Evolutionary conservation across 2,329 filamentous ascomycete genomes (phyloP).

Genomic region (Apiospora aurea): DNA sequence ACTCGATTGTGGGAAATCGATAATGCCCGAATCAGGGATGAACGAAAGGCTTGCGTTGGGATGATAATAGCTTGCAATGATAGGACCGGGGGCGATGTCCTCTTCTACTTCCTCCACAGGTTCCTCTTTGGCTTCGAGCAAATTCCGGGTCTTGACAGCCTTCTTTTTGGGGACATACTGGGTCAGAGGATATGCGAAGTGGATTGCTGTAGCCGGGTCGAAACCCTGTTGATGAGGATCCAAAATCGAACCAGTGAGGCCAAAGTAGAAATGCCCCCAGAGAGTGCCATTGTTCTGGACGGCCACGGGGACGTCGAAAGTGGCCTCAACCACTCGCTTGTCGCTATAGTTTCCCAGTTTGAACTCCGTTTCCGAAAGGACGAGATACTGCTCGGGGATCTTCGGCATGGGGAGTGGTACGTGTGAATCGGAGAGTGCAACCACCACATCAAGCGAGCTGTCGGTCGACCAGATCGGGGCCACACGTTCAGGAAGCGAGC

Average conservation of each 20-base stretch:
- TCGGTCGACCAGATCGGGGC: conserved; percentile 89
- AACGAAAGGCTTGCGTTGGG: conserved; percentile 92
- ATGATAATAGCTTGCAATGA: conserved; percentile 88
- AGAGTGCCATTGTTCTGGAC: conserved; percentile 94
- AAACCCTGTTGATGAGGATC: conserved; percentile 79
- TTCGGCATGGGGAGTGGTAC: conserved; percentile 72
- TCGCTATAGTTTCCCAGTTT: conserved; percentile 81
- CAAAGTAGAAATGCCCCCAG: conserved; percentile 93
- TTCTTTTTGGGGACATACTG: conserved; percentile 94
- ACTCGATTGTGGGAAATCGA: conserved; percentile 71
- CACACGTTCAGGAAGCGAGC: conserved; percentile 71
- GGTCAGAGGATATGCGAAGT: conserved; percentile 85
- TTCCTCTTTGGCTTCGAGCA: conserved; percentile 68
- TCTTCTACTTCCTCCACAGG: conserved; percentile 58
- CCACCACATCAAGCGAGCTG: conserved; percentile 78
- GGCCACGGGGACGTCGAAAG: conserved; percentile 76
- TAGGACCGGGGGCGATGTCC: conserved; percentile 66
- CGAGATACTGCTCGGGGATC: conserved; percentile 70
- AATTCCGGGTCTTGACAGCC: conserved; percentile 82
- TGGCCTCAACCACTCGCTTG: conserved; percentile 77
- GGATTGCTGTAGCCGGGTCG: conserved; percentile 77
- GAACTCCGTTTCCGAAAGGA: conserved; percentile 83
- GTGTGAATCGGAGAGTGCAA: conserved; percentile 83
- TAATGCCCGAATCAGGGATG: conserved; percentile 78
- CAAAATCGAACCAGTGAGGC: conserved; percentile 74